A percentile compares a stretch with the other conserved stretches of the same genome.
phyloP scores from a whole-genome alignment of 1,139 yeast genomes.

The Protomyces gravidus region DNA sequence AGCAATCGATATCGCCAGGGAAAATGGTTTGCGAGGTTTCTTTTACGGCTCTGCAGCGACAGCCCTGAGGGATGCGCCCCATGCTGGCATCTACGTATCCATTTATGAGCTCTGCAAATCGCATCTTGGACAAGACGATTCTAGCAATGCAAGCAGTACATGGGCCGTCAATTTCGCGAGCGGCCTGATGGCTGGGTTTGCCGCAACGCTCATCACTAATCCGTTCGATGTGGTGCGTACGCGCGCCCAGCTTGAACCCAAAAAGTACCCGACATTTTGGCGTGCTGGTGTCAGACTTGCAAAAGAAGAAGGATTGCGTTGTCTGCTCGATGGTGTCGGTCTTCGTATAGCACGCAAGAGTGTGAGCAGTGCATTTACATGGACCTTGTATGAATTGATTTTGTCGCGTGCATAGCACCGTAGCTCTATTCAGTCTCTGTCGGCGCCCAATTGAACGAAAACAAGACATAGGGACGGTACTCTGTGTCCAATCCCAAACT shows the following conservation, averaged over 20 bases:
- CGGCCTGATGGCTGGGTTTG: constrained; percentile 69
- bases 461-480: constrained; percentile 25
- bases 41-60: constrained; percentile 87
- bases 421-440: constrained; percentile 1
- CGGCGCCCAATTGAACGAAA: constrained; percentile 15
- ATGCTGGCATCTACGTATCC: constrained; percentile 86
- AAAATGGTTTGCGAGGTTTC: constrained; percentile 60
- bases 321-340: constrained; percentile 77
- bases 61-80: constrained; percentile 85
- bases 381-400: constrained; percentile 45
- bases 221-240: constrained; percentile 96
- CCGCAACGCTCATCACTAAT: constrained; percentile 82
- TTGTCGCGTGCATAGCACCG: neutral
- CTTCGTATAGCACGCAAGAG: constrained; percentile 81
- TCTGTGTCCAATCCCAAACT: constrained; percentile 26
- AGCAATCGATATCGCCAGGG: constrained; percentile 51
- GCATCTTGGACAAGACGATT: constrained; percentile 31
- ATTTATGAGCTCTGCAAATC: constrained; percentile 34
- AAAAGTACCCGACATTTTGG: constrained; percentile 40
- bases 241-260: constrained; percentile 61
- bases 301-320: constrained; percentile 50
- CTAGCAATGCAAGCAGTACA: constrained; percentile 38
- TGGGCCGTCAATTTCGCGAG: constrained; percentile 63
- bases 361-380: constrained; percentile 86
- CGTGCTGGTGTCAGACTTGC: constrained; percentile 44